Evolutionary conservation across 192 early-diverging fungal genomes (phyloP).

Genomic region (Coemansia aciculifera): DNA sequence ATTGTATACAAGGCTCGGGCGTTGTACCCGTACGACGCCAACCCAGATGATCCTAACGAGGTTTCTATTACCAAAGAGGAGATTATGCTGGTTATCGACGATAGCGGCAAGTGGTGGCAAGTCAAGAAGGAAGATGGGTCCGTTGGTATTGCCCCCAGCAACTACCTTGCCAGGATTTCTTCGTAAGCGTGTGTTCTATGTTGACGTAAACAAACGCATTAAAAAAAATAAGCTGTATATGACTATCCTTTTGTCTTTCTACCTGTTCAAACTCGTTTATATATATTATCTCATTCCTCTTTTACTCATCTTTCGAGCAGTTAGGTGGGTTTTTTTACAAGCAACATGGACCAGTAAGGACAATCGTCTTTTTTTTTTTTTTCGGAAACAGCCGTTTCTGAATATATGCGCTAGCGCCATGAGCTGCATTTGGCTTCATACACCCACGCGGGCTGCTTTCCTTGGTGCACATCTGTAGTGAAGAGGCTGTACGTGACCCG

Average conservation of each 20-base stretch:
- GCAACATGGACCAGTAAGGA: neutral
- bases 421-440: constrained; percentile 39
- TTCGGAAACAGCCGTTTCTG: neutral
- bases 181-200: constrained; percentile 12
- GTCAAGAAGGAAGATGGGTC: constrained; percentile 78
- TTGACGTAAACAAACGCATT: neutral
- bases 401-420: constrained; percentile 24
- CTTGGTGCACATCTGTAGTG: constrained; percentile 42
- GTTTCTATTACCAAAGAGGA: constrained; percentile 88
- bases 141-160: constrained; percentile 86
- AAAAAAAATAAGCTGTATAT: constrained; percentile 5
- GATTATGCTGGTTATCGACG: constrained; percentile 80
- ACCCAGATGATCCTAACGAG: constrained; percentile 88
- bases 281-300: neutral
- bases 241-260: constrained; percentile 1
- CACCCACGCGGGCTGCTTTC: constrained; percentile 31
- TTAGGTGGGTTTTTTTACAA: neutral
- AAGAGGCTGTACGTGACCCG: constrained; percentile 47
- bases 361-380: neutral
- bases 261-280: constrained; percentile 2
- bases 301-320: neutral
- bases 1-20: constrained; percentile 67
- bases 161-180: constrained; percentile 65
- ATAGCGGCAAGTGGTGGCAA: constrained; percentile 98
- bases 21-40: constrained; percentile 81